Evolutionary conservation across 2,329 filamentous ascomycete genomes (phyloP).

Genomic region (Fusarium subtropicale): DNA sequence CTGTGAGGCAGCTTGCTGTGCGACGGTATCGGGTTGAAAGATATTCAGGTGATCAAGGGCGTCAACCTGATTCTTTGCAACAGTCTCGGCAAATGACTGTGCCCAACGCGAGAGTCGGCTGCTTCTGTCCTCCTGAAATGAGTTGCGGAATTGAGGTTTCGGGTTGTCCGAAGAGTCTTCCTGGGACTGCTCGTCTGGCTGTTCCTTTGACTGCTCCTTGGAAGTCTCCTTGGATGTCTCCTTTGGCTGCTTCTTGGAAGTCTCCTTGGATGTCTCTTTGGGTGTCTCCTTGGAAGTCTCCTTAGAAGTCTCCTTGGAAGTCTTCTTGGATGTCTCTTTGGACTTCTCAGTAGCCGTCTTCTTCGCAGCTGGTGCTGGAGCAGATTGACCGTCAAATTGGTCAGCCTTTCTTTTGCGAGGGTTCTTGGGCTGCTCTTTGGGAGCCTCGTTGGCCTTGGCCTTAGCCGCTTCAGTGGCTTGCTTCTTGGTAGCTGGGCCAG

Average conservation of each 20-base stretch:
- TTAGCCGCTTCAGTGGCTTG: background rate
- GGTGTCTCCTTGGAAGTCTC: background rate
- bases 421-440: background rate
- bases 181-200: too few relatives aligned
- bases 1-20: too few relatives aligned
- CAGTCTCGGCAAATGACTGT: background rate
- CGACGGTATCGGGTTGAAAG: too few relatives aligned
- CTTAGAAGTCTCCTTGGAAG: background rate
- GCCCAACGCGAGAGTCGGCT: background rate
- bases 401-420: background rate
- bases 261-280: too few relatives aligned
- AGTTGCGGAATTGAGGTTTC: background rate
- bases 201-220: too few relatives aligned
- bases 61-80: background rate
- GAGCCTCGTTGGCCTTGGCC: background rate
- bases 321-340: background rate
- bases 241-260: background rate
- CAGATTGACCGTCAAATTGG: background rate
- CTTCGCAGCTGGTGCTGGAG: background rate
- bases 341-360: background rate
- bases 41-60: too few relatives aligned
- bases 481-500: background rate
- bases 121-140: background rate
- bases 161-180: background rate
- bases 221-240: background rate